Percentiles rank a stretch among this genome's conserved stretches.
Conservation (phyloP, 179 eudicot genomes). For the Camellia oleifera region DNA sequence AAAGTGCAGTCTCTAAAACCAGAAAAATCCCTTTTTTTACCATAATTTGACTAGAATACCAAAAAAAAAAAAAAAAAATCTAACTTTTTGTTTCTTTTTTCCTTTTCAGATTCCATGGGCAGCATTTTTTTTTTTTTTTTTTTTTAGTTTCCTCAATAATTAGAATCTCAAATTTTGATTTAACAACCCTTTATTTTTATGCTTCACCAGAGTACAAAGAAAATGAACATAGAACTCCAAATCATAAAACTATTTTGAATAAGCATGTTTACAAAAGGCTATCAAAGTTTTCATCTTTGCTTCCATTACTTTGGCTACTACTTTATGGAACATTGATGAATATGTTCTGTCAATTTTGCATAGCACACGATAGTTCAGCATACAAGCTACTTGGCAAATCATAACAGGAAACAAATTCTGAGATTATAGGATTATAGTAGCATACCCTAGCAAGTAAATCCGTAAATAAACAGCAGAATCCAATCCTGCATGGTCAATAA, state of each 20-base stretch:
- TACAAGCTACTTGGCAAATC: neutral
- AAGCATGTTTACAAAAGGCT: neutral
- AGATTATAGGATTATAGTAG: neutral
- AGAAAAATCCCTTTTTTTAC: no score
- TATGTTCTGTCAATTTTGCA: neutral
- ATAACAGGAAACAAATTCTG: neutral
- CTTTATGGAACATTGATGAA: neutral
- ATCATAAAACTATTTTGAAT: neutral
- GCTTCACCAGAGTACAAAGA: no score
- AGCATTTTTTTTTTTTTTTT: neutral
- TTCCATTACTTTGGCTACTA: neutral
- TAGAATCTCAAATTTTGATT: no score
- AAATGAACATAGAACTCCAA: no score
- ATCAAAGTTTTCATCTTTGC: neutral
- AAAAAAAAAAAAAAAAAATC: no score
- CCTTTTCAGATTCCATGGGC: no score
- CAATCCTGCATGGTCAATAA: conserved; percentile 84
- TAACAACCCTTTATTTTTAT: no score
- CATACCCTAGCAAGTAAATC: conserved; percentile 72
- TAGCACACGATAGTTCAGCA: neutral
- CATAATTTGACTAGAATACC: no score
- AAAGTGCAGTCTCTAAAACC: no score
- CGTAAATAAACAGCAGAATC: conserved; percentile 87
- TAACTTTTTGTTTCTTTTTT: no score
- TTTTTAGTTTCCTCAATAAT: neutral